These are phyloP conservation scores for Singerocomus rubriflavus DNA, from an alignment of 1,284 basidiomycete species.

Conservation along the genomic window DNA sequence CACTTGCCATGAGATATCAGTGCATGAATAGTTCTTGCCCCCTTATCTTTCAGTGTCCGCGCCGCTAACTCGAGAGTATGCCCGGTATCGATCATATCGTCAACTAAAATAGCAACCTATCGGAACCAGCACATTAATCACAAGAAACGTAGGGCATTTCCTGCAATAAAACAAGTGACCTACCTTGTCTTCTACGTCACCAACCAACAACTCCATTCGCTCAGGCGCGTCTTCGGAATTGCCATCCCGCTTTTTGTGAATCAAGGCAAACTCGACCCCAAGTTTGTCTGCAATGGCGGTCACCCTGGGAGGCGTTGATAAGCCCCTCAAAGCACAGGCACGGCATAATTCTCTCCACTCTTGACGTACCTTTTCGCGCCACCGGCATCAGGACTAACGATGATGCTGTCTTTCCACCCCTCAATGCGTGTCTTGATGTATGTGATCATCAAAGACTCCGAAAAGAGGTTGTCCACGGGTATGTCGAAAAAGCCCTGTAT, in stretches of 20 bases:
- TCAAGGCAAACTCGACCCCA: slow-evolving; percentile 94
- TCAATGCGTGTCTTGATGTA: slow-evolving; percentile 90
- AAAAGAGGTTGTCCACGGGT: slow-evolving; percentile 95
- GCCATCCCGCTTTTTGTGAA: slow-evolving; percentile 85
- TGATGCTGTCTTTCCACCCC: slow-evolving; percentile 86
- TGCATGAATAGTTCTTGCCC: slow-evolving; percentile 86
- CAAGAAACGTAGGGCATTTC: not conserved
- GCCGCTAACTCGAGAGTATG: slow-evolving; percentile 85
- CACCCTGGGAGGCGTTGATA: slow-evolving; percentile 50
- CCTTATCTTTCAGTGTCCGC: slow-evolving; percentile 82
- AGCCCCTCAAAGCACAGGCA: slow-evolving; percentile 2
- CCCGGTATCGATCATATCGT: slow-evolving; percentile 98
- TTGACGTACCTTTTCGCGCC: slow-evolving; percentile 85
- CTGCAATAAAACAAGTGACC: slow-evolving; percentile 15
- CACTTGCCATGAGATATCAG: slow-evolving; percentile 86
- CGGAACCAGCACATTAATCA: slow-evolving; percentile 6
- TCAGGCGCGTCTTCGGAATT: slow-evolving; percentile 59
- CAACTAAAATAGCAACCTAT: slow-evolving; percentile 89
- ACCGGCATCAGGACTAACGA: slow-evolving; percentile 97
- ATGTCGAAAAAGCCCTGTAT: slow-evolving; percentile 99
- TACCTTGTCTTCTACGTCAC: slow-evolving; percentile 93
- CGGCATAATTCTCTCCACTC: not conserved
- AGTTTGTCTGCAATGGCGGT: slow-evolving; percentile 96
- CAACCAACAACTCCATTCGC: slow-evolving; percentile 92
- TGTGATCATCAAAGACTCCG: slow-evolving; percentile 82